Evolutionary conservation across 805 yeast species (phyloP), one percentile per base, ranked within the genome.

Genomic region (Jamesozyma spencerorum): DNA sequence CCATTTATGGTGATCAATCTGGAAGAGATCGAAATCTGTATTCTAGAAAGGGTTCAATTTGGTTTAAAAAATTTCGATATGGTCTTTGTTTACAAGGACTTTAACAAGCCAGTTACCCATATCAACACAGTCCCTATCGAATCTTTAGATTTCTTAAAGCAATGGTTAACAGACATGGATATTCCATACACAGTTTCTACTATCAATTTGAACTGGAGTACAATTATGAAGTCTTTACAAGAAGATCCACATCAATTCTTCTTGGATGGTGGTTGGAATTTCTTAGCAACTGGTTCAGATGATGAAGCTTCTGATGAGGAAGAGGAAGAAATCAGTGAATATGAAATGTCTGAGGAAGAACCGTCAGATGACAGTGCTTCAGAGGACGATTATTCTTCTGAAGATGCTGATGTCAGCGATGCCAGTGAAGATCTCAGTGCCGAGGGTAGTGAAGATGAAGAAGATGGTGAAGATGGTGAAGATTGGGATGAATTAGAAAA

Each of bases 101-200:
- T 87, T 62, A 69, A 72, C 46, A 78, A 74, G 54, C 85, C 97
- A 1, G 96, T 86, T 10, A 85, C 85, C 17, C 97, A 90, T 61
- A 78, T 92, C 48, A 90, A 90, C 62, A 87, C 97, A 3, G 86
- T 92, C 44, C 97, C 97, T 29, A 85, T 87, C 76, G 94, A 84
- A 54, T 72, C 83, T 40, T 67, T 92, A 42, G 98, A 92, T 58
- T 90, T 84, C 58, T 84, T 92, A 46, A 92, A 90, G 63, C 86
- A 85, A 38, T 92, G 98, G 98, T 70, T 92, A 44, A 85, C 95
- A n/a, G 95, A 92, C 60, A 95, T 92, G 57, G 98, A 92, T 61
- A 83, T 92, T 47, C 95, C 98, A 30, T 80, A 74, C 67, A 83
- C 88, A 57, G 96, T 87, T 55, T 96, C 97, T 40, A 88, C 94